Conservation (phyloP, 305 asterid species). For the Fraxinus dipetala region DNA sequence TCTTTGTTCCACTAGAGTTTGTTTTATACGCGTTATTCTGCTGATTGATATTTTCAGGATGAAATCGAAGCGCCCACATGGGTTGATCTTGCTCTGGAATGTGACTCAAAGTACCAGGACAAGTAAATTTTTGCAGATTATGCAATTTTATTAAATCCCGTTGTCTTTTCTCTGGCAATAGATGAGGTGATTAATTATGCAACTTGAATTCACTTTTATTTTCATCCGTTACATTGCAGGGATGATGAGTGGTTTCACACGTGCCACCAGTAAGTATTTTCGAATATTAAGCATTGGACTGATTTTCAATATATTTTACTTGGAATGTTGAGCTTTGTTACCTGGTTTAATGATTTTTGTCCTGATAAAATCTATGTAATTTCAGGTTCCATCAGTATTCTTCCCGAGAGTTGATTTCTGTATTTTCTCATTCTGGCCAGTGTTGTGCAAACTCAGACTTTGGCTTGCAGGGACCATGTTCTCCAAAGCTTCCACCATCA, state of each 20-base stretch:
- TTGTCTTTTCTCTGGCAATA: neutral
- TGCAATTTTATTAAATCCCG: neutral
- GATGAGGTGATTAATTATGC: neutral
- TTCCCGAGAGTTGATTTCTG: slow-evolving; percentile 29
- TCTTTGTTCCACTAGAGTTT: neutral
- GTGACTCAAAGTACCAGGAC: slow-evolving; percentile 26
- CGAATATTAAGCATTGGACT: neutral
- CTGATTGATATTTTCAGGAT: slow-evolving; percentile 34
- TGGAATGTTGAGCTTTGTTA: neutral
- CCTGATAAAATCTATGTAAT: slow-evolving; percentile 20
- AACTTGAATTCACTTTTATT: slow-evolving; percentile 6
- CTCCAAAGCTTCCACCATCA: slow-evolving; percentile 43
- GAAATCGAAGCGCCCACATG: slow-evolving; percentile 51
- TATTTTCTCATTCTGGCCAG: slow-evolving; percentile 19
- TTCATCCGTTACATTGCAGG: slow-evolving; percentile 32
- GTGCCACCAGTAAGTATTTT: slow-evolving; percentile 42
- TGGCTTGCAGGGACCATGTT: slow-evolving; percentile 25
- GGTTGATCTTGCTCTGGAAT: slow-evolving; percentile 43
- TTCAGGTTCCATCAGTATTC: slow-evolving; percentile 49
- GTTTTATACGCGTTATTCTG: neutral
- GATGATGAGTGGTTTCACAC: slow-evolving; percentile 51
- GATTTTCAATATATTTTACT: neutral
- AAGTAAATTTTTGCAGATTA: slow-evolving; percentile 24
- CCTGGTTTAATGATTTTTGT: neutral
- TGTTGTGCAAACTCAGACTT: slow-evolving; percentile 15